These are phyloP conservation scores for Suillus bovinus DNA, from an alignment of 768 basidiomycete species.

Conservation along the genomic window DNA sequence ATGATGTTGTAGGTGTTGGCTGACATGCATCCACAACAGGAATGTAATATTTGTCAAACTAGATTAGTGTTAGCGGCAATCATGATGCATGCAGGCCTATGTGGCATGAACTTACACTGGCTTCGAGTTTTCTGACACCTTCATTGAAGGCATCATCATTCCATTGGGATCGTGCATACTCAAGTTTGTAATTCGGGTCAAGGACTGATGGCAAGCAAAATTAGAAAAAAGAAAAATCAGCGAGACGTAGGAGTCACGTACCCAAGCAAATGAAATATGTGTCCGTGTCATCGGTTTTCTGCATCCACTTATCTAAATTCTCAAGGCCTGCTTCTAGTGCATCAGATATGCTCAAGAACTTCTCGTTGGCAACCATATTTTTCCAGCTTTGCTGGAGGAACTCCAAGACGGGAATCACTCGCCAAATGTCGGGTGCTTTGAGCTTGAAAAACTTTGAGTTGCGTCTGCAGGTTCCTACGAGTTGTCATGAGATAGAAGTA, in stretches of 20 bases:
- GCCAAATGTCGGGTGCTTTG: not conserved
- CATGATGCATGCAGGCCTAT: too few relatives aligned
- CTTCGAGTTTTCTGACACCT: too few relatives aligned
- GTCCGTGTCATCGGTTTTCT: not conserved
- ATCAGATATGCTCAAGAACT: not conserved
- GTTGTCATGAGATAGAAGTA: not conserved
- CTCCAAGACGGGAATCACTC: not conserved
- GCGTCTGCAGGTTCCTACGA: not conserved
- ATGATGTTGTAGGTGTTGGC: too few relatives aligned
- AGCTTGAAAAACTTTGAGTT: not conserved
- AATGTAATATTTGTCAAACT: too few relatives aligned
- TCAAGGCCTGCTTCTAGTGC: not conserved
- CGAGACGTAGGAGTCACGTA: not conserved
- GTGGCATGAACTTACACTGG: too few relatives aligned
- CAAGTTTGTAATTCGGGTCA: not conserved
- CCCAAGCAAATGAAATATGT: not conserved
- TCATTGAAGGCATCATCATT: too few relatives aligned
- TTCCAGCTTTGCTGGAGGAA: conserved; percentile 6
- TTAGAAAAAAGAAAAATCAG: too few relatives aligned
- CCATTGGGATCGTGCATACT: not conserved
- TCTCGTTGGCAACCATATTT: not conserved
- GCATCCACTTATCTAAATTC: not conserved
- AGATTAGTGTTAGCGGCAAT: too few relatives aligned
- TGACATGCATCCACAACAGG: too few relatives aligned
- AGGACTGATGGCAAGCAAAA: not conserved